A percentile compares a stretch with the other conserved stretches of the same genome.
Conservation (phyloP, 768 basidiomycete genomes). For the Pulveroboletus sp. region DNA sequence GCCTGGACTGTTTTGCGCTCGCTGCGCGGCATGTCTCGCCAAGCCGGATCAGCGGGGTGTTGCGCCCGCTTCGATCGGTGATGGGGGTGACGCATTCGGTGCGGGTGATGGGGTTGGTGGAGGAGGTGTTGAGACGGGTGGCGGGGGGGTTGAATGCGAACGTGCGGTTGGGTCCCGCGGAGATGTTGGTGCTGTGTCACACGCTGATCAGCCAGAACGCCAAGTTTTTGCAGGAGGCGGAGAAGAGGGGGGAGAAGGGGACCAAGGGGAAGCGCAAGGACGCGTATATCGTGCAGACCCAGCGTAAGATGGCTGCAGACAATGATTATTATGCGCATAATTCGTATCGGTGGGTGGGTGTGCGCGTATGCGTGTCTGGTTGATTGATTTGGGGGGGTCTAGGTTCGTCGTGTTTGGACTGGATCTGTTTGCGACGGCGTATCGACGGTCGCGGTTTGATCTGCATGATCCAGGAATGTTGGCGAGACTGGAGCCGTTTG, state of each 20-base stretch:
- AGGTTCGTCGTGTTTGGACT: slow-evolving; percentile 92
- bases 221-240: slow-evolving; percentile 69
- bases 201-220: slow-evolving; percentile 91
- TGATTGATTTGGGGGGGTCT: slow-evolving; percentile 1
- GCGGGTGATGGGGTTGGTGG: slow-evolving; percentile 79
- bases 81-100: slow-evolving; percentile 82
- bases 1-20: slow-evolving; percentile 82
- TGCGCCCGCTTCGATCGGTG: slow-evolving; percentile 77
- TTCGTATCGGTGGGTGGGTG: slow-evolving; percentile 67
- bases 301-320: slow-evolving; percentile 55
- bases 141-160: slow-evolving; percentile 86
- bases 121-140: slow-evolving; percentile 84
- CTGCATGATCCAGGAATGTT: slow-evolving; percentile 72
- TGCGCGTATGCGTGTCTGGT: neutral
- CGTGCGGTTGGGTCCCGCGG: slow-evolving; percentile 59
- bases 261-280: slow-evolving; percentile 37
- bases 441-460: slow-evolving; percentile 83
- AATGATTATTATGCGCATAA: slow-evolving; percentile 79
- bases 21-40: slow-evolving; percentile 80
- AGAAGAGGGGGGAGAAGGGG: slow-evolving; percentile 31
- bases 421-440: slow-evolving; percentile 85
- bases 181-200: slow-evolving; percentile 80
- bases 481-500: slow-evolving; percentile 83
- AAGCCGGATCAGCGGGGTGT: slow-evolving; percentile 65
- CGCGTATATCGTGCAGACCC: slow-evolving; percentile 74